Evolutionary conservation across 73 alveolate species (phyloP).

Genomic region (Paramecium pentaurelia): DNA sequence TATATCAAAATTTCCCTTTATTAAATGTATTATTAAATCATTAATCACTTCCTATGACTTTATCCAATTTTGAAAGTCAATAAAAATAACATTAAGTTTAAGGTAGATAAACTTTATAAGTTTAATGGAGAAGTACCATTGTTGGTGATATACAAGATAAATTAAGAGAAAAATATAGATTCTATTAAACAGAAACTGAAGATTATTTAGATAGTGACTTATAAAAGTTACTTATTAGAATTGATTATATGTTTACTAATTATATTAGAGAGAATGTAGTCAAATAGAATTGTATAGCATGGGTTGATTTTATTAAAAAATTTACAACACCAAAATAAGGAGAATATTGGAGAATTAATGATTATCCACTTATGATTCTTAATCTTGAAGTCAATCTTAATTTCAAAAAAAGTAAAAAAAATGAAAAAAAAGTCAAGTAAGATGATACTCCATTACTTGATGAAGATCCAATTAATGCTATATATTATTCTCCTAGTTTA

Average conservation of each 20-base stretch:
- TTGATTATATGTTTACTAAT: constrained; percentile 57
- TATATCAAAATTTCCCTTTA: constrained; percentile 47
- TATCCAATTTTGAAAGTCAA: constrained; percentile 32
- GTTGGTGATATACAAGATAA: constrained; percentile 53
- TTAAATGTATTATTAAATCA: constrained; percentile 12
- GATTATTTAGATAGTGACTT: constrained; percentile 39
- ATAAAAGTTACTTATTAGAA: constrained; percentile 35
- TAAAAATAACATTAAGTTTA: constrained; percentile 35
- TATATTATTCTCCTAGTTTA: constrained; percentile 40
- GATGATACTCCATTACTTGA: constrained; percentile 33
- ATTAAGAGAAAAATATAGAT: constrained; percentile 52
- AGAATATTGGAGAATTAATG: constrained; percentile 52
- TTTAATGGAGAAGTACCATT: constrained; percentile 54
- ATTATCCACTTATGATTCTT: constrained; percentile 49
- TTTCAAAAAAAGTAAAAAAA: constrained; percentile 15
- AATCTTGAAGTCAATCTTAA: constrained; percentile 48
- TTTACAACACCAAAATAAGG: constrained; percentile 46
- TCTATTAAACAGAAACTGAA: constrained; percentile 54
- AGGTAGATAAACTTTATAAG: constrained; percentile 42
- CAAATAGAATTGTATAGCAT: constrained; percentile 35
- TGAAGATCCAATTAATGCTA: constrained; percentile 31
- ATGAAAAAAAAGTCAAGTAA: neutral
- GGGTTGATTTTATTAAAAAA: constrained; percentile 50
- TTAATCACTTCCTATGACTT: constrained; percentile 26
- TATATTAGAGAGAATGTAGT: constrained; percentile 58